Base-by-base conservation (phyloP, 1,139 yeast genomes). In the Yamadazyma oceani region DNA sequence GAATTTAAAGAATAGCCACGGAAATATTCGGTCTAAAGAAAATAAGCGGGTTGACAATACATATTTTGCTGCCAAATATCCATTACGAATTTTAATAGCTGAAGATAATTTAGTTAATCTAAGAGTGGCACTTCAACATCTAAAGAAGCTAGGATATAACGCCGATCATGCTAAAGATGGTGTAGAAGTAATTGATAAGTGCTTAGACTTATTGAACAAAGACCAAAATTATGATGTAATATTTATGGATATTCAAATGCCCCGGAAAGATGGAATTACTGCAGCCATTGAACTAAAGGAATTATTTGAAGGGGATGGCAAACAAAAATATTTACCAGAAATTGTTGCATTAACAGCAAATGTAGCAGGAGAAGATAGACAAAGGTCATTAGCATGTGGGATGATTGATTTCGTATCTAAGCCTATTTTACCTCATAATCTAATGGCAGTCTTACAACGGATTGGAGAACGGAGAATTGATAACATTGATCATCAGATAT, bases 81-180 rank as follows among this genome's bases (percentile, higher is more conserved):
- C 81, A 5, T 54, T 76, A 26, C 54, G 62, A 35, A 75, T 76
- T 26, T 51, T 77, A 26, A 54, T 77, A 9, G 82, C 80, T 0
- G 82, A 76, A 49, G 82, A 76, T 46, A 76, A 76, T 43, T 49
- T 69, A 29, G 64, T 76, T 44, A 76, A 77, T 48, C 67, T 73
- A 19, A 63, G 66, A 37, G 80, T 77, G 21, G 80, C 80, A 0
- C 49, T 69, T 19, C 75, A 72, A 48, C 78, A 75, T 43, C 58
- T 79, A 44, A 70, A 70, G 46, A 68, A 73, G 42, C 57, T 78
- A 50, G 82, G 82, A 1, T 78, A 75, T 49, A 45, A 54, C 2
- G 80, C 78, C 0, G 81, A 74, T 37, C 78, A 75, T 41, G 82
- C 81, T 19, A 73, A 73, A 46, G 79, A 75, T 46, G 81, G 81